These are phyloP conservation scores for Aspergillus vadensis DNA, from an alignment of 2,329 filamentous ascomycete genomes.

Conservation along the genomic window DNA sequence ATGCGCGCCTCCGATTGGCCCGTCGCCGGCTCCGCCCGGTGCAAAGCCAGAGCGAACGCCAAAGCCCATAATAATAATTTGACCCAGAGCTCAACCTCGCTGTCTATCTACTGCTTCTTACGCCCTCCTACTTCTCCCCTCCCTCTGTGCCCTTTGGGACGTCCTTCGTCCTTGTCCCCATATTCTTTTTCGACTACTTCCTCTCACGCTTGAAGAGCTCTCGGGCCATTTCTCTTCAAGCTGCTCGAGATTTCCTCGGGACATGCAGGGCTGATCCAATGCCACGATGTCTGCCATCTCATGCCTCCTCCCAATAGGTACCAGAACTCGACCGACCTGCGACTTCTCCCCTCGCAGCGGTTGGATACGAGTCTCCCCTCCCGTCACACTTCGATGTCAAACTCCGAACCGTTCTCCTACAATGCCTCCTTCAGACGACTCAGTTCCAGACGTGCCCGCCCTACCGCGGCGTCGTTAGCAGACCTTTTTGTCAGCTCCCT, in stretches of 20 bases:
- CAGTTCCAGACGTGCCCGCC: conserved; percentile 31
- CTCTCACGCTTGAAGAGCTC: conserved; percentile 16
- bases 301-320: conserved; percentile 64
- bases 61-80: conserved; percentile 20
- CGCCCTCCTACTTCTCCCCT: neutral
- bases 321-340: conserved; percentile 53
- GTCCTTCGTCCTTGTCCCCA: neutral
- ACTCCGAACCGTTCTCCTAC: conserved; percentile 26
- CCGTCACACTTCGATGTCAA: conserved; percentile 34
- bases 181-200: conserved; percentile 7
- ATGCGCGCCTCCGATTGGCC: conserved; percentile 41
- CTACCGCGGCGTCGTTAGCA: conserved; percentile 45
- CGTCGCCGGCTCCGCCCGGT: conserved; percentile 34
- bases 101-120: neutral
- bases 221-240: conserved; percentile 15
- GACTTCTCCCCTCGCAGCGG: conserved; percentile 50
- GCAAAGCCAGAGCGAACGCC: conserved; percentile 15
- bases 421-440: conserved; percentile 32
- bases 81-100: conserved; percentile 15
- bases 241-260: conserved; percentile 27
- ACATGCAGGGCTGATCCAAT: conserved; percentile 41
- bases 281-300: conserved; percentile 63
- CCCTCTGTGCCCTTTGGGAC: conserved; percentile 3
- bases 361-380: conserved; percentile 30
- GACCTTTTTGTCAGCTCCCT: conserved; percentile 57